Base-by-base conservation (phyloP, 768 basidiomycete species). In the Holtermanniella nyarrowii region DNA sequence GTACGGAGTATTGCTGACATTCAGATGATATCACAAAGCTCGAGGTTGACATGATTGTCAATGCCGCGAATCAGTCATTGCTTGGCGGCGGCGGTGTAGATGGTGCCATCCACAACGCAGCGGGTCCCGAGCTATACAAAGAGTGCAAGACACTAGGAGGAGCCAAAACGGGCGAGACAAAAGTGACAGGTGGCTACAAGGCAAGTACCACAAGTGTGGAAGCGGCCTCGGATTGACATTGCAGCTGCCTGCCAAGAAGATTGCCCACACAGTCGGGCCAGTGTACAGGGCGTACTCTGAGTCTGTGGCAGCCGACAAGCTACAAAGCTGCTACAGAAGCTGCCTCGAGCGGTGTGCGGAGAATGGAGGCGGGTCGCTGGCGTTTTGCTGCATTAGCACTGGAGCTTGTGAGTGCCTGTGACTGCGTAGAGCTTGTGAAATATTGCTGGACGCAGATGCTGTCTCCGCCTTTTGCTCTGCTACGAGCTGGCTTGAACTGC, bases 81-180 rank as follows among this genome's bases (percentile, higher is more conserved):
- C 62, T 71, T 0, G 72, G 73, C 26, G 73, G 73, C 5, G 73
- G 73, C 1, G 73, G 73, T 2, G 72, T 74, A 7, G 73, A 74
- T 48, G 73, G 73, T 14, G 73, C 73, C 1, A 73, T 74, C 23
- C 73, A 74, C 46, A 48, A 57, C 12, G 72, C 73, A 2, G 73
- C 73, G 1, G 73, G 73, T 5, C 55, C 55, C 3, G 61, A 65
- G 1, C 58, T 74, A 2, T 44, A 68, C 13, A 53, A 69, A 25
- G 72, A 70, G 45, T 72, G 72, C 50, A 49, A 61, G 48, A 57
- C 53, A 20, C 57, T 74, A 4, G 60, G 58, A n/a, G 71, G 73
- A 13, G 70, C 70, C 26, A 53, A 70, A 49, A 74, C 73, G 14
- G 73, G 73, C 10, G 66, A 72, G 43, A 69, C 66, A 11, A 73